Evolutionary conservation across 2,329 filamentous ascomycete species (phyloP).

Genomic region (Sclerotinia nivalis): DNA sequence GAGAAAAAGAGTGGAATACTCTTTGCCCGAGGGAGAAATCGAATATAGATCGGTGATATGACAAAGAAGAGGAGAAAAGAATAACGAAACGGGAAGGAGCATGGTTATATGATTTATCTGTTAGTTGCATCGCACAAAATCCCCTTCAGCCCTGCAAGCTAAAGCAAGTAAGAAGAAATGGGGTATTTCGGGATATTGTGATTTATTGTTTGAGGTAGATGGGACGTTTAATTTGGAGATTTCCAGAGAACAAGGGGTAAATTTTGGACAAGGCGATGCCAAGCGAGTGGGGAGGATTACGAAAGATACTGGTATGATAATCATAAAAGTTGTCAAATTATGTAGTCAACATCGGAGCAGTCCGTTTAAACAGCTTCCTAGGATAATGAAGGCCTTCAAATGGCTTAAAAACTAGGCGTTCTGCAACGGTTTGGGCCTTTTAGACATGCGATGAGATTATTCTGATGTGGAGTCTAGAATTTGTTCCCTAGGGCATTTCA

Average conservation of each 20-base stretch:
- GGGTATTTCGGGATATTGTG: slow-evolving; percentile 14
- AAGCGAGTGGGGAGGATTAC: slow-evolving; percentile 9
- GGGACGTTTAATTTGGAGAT: slow-evolving; percentile 39
- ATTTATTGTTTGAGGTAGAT: slow-evolving; percentile 54
- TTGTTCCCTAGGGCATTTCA: neutral
- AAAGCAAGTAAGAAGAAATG: slow-evolving; percentile 10
- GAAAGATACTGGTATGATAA: neutral
- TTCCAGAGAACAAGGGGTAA: slow-evolving; percentile 9
- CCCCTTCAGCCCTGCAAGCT: slow-evolving; percentile 26
- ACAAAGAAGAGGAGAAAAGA: slow-evolving; percentile 30
- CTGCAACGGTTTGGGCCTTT: neutral
- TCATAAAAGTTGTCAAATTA: neutral
- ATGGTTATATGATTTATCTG: slow-evolving; percentile 20
- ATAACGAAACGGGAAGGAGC: slow-evolving; percentile 29
- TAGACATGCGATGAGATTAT: slow-evolving; percentile 15
- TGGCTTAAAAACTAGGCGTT: neutral
- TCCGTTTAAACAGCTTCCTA: neutral
- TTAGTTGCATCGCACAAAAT: slow-evolving; percentile 8
- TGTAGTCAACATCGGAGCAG: neutral
- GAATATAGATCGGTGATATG: slow-evolving; percentile 25
- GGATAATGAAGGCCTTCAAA: neutral
- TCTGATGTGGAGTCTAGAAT: neutral
- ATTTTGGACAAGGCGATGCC: neutral
- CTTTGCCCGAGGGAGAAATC: slow-evolving; percentile 14
- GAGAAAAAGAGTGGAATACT: slow-evolving; percentile 9